Base-by-base conservation (phyloP, 257 asterid genomes). In the Perilla frutescens region DNA sequence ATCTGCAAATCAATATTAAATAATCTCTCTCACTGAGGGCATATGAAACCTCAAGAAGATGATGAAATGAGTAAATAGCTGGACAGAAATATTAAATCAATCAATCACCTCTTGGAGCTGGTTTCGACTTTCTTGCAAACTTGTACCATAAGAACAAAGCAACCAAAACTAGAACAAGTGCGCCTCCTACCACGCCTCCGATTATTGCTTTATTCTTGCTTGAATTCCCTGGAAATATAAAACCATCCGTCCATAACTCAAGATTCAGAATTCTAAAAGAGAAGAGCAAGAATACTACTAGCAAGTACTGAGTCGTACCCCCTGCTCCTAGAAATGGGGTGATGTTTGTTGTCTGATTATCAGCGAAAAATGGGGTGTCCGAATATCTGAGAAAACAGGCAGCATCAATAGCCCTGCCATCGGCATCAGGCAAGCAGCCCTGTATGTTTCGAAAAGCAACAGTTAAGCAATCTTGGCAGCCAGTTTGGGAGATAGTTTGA, bases 331-430 rank as follows among this genome's bases (percentile, higher is more conserved):
- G 84, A 77, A 80, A 90, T 0, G 90, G 93, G 5, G 81, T 61
- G 74, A 90, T 83, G 71, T 89, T 74, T 8, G 69, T 55, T 3
- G 91, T 87, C 80, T 75, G 87, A 69, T 91, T 91, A 71, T 80
- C 87, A 31, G 89, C 76, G 20, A 93, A 93, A 68, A 93, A 93
- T 0, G 91, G 80, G 0, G 83, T 73, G 48, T 63, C 82, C 0
- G 98, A 93, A 62, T 84, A 93, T 74, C 98, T 74, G 45, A 89
- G 59, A n/a, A 91, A 93, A 48, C 97, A 93, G 2, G 84, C 97
- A 3, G 93, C 93, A 73, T 91, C 97, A 14, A 86, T 36, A 36
- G 97, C 88, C 66, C 96, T 87, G 47, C 96, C 98, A 31, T 87
- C 92, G 0, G 88, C 83, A 73, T 68, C 69, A 4, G 96, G 92